Base-by-base conservation (phyloP, 331 rosid species). In the Acacia pycnantha region DNA sequence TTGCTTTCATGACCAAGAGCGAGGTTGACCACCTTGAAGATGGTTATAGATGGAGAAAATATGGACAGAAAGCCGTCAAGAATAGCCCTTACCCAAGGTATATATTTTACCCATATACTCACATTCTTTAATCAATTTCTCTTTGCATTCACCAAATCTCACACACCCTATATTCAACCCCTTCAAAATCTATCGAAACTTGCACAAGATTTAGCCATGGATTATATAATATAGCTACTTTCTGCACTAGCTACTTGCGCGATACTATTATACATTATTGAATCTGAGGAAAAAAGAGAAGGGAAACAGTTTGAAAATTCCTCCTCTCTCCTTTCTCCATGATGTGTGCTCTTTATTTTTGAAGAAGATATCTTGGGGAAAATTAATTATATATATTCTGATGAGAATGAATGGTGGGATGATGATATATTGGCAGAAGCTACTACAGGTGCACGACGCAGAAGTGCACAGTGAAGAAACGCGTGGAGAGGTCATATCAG, bases 11-110 rank as follows among this genome's bases (percentile, higher is more conserved):
- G 97, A 95, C 99, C 14, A 95, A 90, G 88, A 95, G 98, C 67
- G 98, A 95, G 84, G 96, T 95, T 46, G 99, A 95, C 88, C 98
- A 93, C 54, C 91, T 95, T 3, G 99, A 93, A 90, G 99, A 95
- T 85, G 99, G 99, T 27, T 95, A 95, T 41, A 81, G 98, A 87
- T 95, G 98, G 98, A 95, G 98, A 83, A 95, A 95, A 85, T 95
- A 95, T 79, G 98, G 98, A 47, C 98, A 95, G 37, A 95, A 95
- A 56, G 97, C 98, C 19, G 97, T 95, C 29, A 95, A 95, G 79
- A 93, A 95, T 76, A 95, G 98, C 83, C 96, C 98, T 46, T 95
- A 88, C 70, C 98, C 99, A 59, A 93, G 99, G 99, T 95, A 51
- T 70, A 56, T 43, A 15, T 5, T 8, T 2, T 5, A 56, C 62